Base-by-base conservation (phyloP, 495 filamentous ascomycete genomes). In the Parachaetomium inaequale region DNA sequence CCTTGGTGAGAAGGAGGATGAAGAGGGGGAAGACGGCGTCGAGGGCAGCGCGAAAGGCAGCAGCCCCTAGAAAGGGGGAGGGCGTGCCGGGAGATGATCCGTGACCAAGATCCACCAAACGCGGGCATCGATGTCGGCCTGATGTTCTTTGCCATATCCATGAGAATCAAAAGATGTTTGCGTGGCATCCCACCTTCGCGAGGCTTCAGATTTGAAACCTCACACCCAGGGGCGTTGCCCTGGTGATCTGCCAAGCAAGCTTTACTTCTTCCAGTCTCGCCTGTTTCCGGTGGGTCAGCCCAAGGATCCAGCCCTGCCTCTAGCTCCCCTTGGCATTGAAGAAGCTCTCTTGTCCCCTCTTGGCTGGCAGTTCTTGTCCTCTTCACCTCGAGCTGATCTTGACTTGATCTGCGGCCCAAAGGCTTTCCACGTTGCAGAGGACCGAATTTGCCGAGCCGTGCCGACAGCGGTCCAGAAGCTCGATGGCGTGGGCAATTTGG, bases 401-500 rank as follows among this genome's bases (percentile, higher is more conserved):
- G 8, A 36, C 15, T 6, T 4, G 7, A 17, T 38, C 15, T n/a
- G 11, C 28, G 55, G 19, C 5, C 40, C 23, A 56, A 29, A 23
- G n/a, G 36, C 14, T 25, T 40, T 15, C 2, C 23, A 38, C 32
- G 45, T 59, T 29, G 43, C 14, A 63, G 42, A 21, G 56, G 8
- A 26, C 8, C 2, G 29, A 34, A 61, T 26, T 58, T 66, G 63
- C 63, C 63, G 63, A 61, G 58, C 56, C 31, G 50, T 45, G 45
- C 29, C 17, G 21, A 3, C 8, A n/a, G 49, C 42, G 17, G 45
- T 25, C 28, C 31, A 51, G 42, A 55, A 53, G 54, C 26, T 62
- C 36, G 36, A 40, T 38, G 51, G 34, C 28, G 32, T 46, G n/a
- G 50, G 65, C 43, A 67, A 67, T 67, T 25, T 67, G 65, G 65